These are phyloP conservation scores for Gaultheria prostrata DNA, from an alignment of 148 eudicot species.

Conservation along the genomic window DNA sequence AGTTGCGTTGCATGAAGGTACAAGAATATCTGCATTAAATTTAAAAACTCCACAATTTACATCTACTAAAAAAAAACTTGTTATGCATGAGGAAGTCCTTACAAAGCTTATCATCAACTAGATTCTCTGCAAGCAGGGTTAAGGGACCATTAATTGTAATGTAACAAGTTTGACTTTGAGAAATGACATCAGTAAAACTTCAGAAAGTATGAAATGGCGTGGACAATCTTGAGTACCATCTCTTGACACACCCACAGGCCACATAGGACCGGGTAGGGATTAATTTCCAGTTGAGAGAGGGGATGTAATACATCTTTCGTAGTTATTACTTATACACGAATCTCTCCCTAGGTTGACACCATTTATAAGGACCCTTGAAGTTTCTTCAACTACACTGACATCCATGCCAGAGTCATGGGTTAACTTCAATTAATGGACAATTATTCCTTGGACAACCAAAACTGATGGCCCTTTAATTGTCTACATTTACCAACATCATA, in stretches of 20 bases:
- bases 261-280: not conserved
- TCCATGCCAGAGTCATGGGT: not conserved
- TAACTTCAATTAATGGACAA: not conserved
- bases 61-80: not conserved
- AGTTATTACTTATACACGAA: not conserved
- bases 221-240: not conserved
- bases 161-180: not conserved
- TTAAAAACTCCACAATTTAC: not conserved
- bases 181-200: not conserved
- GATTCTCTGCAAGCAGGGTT: not conserved
- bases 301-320: not conserved
- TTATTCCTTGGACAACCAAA: not conserved
- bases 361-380: not conserved
- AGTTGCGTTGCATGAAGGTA: not conserved
- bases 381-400: not conserved
- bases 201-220: not conserved
- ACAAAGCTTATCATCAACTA: conserved; percentile 1
- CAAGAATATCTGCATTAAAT: not conserved
- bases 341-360: conserved; percentile 1
- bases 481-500: not conserved
- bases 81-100: not conserved
- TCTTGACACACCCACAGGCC: not conserved
- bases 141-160: not conserved
- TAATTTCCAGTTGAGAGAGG: not conserved
- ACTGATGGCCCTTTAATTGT: not conserved